These are phyloP conservation scores for Phoma sp. DNA, from an alignment of 2,329 filamentous ascomycete species.

Conservation along the genomic window DNA sequence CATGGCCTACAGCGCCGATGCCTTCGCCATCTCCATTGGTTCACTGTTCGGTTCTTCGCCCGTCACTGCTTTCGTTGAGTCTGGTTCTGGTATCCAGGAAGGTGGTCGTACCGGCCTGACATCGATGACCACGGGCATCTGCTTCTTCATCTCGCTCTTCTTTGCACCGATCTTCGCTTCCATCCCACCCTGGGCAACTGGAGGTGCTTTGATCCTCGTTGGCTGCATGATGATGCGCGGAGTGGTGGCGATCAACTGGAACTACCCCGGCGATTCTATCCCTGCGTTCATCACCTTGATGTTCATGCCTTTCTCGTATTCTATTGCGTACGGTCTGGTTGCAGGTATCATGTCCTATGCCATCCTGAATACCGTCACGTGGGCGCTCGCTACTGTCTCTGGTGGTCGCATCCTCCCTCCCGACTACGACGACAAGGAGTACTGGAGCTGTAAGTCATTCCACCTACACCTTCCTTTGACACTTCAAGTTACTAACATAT, in stretches of 20 bases:
- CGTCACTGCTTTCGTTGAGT: constrained; percentile 86
- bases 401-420: constrained; percentile 28
- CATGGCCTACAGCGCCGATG: constrained; percentile 82
- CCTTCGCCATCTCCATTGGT: constrained; percentile 79
- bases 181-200: constrained; percentile 88
- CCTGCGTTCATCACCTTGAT: constrained; percentile 84
- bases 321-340: constrained; percentile 85
- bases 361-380: constrained; percentile 73
- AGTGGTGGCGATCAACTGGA: constrained; percentile 86
- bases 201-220: constrained; percentile 83
- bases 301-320: constrained; percentile 89
- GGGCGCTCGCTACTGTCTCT: constrained; percentile 26
- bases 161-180: constrained; percentile 90
- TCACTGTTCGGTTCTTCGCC: constrained; percentile 78
- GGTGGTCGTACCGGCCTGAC: constrained; percentile 84
- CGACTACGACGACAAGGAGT: constrained; percentile 38
- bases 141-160: constrained; percentile 81
- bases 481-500: constrained; percentile 6
- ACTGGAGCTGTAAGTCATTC: constrained; percentile 35
- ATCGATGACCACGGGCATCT: constrained; percentile 76
- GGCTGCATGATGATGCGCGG: constrained; percentile 83
- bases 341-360: constrained; percentile 79
- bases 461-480: not conserved
- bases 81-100: constrained; percentile 85
- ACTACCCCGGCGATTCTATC: constrained; percentile 77